These are phyloP conservation scores for Paramecium tetraurelia DNA, from an alignment of 73 alveolate species.

Conservation along the genomic window DNA sequence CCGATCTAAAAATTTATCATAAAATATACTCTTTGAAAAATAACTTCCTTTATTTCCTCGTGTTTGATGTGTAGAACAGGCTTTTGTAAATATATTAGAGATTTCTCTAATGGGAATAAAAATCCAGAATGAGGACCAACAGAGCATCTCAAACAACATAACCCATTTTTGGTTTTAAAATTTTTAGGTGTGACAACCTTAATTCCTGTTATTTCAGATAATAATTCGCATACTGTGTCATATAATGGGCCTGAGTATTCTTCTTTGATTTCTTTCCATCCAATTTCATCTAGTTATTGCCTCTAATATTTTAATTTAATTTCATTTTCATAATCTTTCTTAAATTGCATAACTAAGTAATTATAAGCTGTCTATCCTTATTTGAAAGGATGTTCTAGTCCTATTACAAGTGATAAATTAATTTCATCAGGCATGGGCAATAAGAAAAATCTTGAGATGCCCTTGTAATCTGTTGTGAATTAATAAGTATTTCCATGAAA, in stretches of 20 bases:
- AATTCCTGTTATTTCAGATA: conserved; percentile 28
- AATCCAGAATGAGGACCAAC: conserved; percentile 45
- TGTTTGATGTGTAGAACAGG: background rate
- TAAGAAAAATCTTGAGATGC: conserved; percentile 3
- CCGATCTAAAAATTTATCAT: background rate
- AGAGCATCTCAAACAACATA: background rate
- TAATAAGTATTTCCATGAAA: conserved; percentile 33
- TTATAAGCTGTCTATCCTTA: conserved; percentile 13
- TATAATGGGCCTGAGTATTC: conserved; percentile 13
- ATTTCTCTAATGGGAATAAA: conserved; percentile 32
- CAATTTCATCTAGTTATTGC: conserved; percentile 10
- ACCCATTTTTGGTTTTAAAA: background rate
- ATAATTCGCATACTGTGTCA: background rate
- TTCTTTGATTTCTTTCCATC: conserved; percentile 21
- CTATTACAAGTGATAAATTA: background rate
- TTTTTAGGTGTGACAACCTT: background rate
- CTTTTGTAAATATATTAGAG: background rate
- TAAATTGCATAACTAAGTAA: background rate
- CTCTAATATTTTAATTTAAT: background rate
- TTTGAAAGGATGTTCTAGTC: conserved; percentile 9
- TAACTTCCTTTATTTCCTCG: background rate
- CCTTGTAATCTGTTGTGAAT: background rate
- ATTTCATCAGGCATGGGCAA: conserved; percentile 40
- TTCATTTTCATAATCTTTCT: background rate
- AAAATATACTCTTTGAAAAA: background rate